phyloP scores from a whole-genome alignment of 2,329 filamentous ascomycete species.

The Talaromyces sp. region DNA sequence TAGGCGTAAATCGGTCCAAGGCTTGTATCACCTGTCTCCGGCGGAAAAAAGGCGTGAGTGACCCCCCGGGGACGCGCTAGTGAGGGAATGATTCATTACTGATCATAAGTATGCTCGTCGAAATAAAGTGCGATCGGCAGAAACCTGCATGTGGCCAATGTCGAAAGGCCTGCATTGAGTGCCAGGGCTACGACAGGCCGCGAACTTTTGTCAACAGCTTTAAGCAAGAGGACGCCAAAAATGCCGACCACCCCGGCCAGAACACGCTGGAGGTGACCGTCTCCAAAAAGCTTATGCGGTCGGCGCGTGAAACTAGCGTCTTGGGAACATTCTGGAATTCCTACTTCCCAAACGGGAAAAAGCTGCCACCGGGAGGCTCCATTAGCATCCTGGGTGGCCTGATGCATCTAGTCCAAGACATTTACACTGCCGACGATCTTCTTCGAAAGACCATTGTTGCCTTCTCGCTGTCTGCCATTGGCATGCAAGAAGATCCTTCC shows the following conservation, averaged over 20 bases:
- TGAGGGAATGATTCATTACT: not conserved
- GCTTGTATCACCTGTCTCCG: not conserved
- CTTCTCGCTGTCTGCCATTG: not conserved
- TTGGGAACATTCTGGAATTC: not conserved
- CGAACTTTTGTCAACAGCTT: conserved; percentile 1
- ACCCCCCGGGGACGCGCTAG: not conserved
- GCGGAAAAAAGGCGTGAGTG: conserved; percentile 3
- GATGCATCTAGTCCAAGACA: not conserved
- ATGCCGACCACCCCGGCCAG: not conserved
- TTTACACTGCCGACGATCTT: not conserved
- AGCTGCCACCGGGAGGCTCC: not conserved
- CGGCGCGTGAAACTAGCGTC: conserved; percentile 1
- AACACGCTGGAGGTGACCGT: not conserved
- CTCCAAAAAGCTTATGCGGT: not conserved
- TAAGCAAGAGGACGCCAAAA: not conserved
- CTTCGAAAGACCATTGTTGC: not conserved
- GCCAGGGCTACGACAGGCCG: not conserved
- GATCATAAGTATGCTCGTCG: not conserved
- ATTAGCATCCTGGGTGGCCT: not conserved
- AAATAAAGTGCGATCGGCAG: not conserved
- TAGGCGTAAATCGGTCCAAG: conserved; percentile 1
- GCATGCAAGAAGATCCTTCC: not conserved
- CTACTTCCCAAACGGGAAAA: not conserved
- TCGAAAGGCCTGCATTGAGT: not conserved
- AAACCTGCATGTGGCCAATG: not conserved